phyloP scores from a whole-genome alignment of 1,284 basidiomycete genomes.

The Pascua sp. region DNA sequence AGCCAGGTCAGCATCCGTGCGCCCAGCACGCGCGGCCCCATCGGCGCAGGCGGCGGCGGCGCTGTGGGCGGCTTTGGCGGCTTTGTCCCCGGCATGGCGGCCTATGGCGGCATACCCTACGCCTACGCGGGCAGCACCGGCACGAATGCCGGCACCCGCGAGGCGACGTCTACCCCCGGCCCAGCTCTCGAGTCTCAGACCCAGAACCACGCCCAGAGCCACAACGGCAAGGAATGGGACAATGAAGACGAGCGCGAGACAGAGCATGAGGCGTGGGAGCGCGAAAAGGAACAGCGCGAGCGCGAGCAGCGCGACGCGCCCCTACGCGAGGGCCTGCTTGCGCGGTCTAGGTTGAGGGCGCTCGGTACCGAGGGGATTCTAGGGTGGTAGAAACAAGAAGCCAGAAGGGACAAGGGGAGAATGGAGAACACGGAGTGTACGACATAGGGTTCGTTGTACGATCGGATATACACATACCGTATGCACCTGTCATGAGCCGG shows the following conservation, averaged over 20 bases:
- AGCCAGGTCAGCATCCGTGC: too few relatives aligned
- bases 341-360: conserved; percentile 4
- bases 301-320: background rate
- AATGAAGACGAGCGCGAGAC: background rate
- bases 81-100: background rate
- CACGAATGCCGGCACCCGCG: background rate
- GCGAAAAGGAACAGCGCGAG: too few relatives aligned
- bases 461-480: too few relatives aligned
- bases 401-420: too few relatives aligned
- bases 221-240: background rate
- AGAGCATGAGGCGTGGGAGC: too few relatives aligned
- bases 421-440: too few relatives aligned
- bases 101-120: background rate
- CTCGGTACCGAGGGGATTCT: conserved; percentile 6
- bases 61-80: background rate
- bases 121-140: background rate
- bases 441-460: too few relatives aligned
- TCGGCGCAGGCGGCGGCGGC: background rate
- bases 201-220: background rate
- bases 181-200: background rate
- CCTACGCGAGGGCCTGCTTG: conserved; percentile 7
- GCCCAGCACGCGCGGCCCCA: too few relatives aligned
- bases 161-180: background rate
- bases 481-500: too few relatives aligned
- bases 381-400: conserved; percentile 6